Conservation (phyloP, 2,329 filamentous ascomycete species). For the Xylaria sp. region DNA sequence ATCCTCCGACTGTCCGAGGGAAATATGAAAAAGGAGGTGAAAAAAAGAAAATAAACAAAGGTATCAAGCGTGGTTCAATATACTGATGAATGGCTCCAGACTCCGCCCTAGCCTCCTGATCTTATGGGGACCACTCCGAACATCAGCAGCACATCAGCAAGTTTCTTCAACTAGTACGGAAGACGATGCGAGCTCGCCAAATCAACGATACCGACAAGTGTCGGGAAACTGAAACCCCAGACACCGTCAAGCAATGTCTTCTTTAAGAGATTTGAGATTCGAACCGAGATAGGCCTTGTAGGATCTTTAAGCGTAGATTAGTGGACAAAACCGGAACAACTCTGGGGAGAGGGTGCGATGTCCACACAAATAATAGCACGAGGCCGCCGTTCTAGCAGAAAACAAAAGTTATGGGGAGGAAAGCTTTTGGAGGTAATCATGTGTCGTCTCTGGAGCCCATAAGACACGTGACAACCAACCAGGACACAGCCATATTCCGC, state of each 20-base stretch:
- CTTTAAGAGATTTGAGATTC: slow-evolving; percentile 5
- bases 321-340: slow-evolving; percentile 1
- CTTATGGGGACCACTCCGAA: slow-evolving; percentile 4
- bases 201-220: background rate
- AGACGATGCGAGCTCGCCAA: slow-evolving; percentile 1
- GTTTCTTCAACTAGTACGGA: background rate
- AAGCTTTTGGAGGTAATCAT: slow-evolving; percentile 37
- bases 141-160: slow-evolving; percentile 6
- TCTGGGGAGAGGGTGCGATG: background rate
- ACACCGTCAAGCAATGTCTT: slow-evolving; percentile 5
- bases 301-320: background rate
- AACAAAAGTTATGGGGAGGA: slow-evolving; percentile 16
- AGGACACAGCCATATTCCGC: slow-evolving; percentile 37
- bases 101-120: slow-evolving; percentile 17
- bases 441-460: slow-evolving; percentile 38
- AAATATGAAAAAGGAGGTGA: no score
- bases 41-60: slow-evolving; percentile 23
- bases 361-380: slow-evolving; percentile 10
- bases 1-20: background rate
- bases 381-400: slow-evolving; percentile 17
- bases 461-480: slow-evolving; percentile 34
- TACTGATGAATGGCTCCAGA: slow-evolving; percentile 31
- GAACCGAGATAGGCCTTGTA: background rate
- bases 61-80: slow-evolving; percentile 26
- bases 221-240: slow-evolving; percentile 5